These are phyloP conservation scores for Musa balbisiana DNA, from an alignment of 202 grass and related monocot genomes.

Conservation along the genomic window DNA sequence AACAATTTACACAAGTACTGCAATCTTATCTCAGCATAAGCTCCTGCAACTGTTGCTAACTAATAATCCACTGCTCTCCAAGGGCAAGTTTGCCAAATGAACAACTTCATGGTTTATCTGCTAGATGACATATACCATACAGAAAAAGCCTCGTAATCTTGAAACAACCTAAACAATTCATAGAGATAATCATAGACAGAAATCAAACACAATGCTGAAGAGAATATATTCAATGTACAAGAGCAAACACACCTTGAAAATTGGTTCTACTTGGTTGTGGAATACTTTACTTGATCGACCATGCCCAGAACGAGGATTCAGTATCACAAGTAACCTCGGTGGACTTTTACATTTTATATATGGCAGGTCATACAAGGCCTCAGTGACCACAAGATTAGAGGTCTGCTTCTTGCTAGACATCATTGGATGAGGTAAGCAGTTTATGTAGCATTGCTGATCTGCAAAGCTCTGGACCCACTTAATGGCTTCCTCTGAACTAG, in stretches of 20 bases:
- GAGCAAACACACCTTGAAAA: slow-evolving; percentile 43
- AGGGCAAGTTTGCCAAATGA: background rate
- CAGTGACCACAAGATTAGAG: slow-evolving; percentile 32
- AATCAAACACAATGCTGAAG: background rate
- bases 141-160: background rate
- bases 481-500: slow-evolving; percentile 36
- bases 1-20: background rate
- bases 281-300: slow-evolving; percentile 79
- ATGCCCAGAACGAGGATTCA: slow-evolving; percentile 90
- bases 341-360: slow-evolving; percentile 32
- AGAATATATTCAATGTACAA: background rate
- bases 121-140: background rate
- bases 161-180: background rate
- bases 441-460: slow-evolving; percentile 27
- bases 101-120: background rate
- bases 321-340: slow-evolving; percentile 68
- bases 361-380: slow-evolving; percentile 43
- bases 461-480: slow-evolving; percentile 27
- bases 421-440: slow-evolving; percentile 44
- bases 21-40: background rate
- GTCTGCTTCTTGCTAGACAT: slow-evolving; percentile 40
- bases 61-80: background rate
- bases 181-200: background rate
- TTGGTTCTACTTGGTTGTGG: slow-evolving; percentile 59
- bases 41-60: background rate